These are phyloP conservation scores for Coemansia sp. DNA, from an alignment of 192 early-diverging fungal species.

Conservation along the genomic window DNA sequence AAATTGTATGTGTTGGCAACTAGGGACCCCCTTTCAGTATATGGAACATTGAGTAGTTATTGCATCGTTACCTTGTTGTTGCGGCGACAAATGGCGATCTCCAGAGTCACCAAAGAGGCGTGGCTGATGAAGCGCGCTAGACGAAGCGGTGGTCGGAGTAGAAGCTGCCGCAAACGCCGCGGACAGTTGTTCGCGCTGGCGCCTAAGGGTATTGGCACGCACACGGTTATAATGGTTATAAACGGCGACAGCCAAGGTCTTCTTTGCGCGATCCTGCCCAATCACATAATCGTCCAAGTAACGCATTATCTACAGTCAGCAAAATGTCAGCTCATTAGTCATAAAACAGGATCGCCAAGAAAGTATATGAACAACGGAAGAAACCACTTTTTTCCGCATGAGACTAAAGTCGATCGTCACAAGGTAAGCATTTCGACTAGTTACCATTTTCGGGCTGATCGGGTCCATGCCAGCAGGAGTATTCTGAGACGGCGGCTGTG, in stretches of 20 bases:
- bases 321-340: background rate
- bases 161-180: constrained; percentile 44
- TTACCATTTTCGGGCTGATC: constrained; percentile 52
- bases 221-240: constrained; percentile 86
- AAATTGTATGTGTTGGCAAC: no score
- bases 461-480: constrained; percentile 37
- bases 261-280: constrained; percentile 83
- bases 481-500: constrained; percentile 14
- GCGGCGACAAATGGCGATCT: constrained; percentile 19
- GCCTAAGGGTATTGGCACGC: constrained; percentile 63
- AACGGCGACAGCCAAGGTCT: constrained; percentile 80
- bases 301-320: constrained; percentile 64
- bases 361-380: background rate
- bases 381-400: background rate
- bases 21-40: no score
- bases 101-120: constrained; percentile 35
- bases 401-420: background rate
- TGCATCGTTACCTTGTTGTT: constrained; percentile 21
- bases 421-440: constrained; percentile 4
- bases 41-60: background rate
- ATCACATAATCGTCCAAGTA: constrained; percentile 87
- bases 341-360: background rate
- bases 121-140: constrained; percentile 15
- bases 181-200: constrained; percentile 53
- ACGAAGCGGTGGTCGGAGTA: constrained; percentile 2